A percentile compares a stretch with the other conserved stretches of the same genome.
Evolutionary conservation across 768 basidiomycete species (phyloP).

Genomic region (Mycena rosella): DNA sequence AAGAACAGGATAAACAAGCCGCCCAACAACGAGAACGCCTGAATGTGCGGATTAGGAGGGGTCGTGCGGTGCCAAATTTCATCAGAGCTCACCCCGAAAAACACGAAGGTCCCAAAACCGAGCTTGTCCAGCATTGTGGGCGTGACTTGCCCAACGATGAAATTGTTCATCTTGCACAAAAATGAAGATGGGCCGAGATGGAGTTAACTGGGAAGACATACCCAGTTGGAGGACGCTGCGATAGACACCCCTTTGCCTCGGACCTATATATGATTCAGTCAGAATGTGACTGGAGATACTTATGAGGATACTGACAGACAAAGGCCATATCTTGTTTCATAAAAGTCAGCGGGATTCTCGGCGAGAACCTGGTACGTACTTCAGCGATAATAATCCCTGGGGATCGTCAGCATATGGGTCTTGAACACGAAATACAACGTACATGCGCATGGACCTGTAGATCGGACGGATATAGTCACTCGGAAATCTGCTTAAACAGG

Average conservation of each 20-base stretch:
- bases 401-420: constrained; percentile 1
- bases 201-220: constrained; percentile 43
- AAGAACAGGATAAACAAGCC: constrained; percentile 75
- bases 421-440: not conserved
- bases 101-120: constrained; percentile 79
- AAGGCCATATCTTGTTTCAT: constrained; percentile 66
- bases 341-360: too few species aligned
- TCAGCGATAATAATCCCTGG: constrained; percentile 76
- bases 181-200: not conserved
- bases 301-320: constrained; percentile 62
- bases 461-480: not conserved
- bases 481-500: not conserved
- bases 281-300: not conserved
- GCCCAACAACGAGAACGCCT: constrained; percentile 77
- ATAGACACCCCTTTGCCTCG: constrained; percentile 84
- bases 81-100: constrained; percentile 69
- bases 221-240: constrained; percentile 83
- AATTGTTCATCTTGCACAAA: constrained; percentile 75
- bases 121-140: constrained; percentile 78
- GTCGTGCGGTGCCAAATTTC: too few species aligned
- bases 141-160: constrained; percentile 79
- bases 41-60: constrained; percentile 16
- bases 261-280: constrained; percentile 5
- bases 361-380: too few species aligned
- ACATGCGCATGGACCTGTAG: constrained; percentile 72